Conservation (phyloP, 768 basidiomycete genomes). For the Leccinum broughii region DNA sequence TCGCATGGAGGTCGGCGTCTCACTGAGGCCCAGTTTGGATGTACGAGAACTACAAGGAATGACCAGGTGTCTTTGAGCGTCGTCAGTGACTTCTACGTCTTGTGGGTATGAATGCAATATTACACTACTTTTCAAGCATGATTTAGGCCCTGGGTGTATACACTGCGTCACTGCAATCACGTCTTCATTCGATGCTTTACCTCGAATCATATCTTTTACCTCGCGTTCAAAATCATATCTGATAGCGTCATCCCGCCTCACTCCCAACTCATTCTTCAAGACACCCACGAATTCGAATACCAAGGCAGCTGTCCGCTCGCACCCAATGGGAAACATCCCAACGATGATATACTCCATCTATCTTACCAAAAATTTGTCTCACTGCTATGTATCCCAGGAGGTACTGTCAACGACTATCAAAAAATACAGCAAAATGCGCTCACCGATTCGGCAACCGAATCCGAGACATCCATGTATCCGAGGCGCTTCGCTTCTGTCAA, state of each 20-base stretch:
- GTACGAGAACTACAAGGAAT: too few relatives aligned
- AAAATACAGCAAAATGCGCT: conserved; percentile 16
- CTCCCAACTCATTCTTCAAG: not conserved
- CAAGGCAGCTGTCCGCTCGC: not conserved
- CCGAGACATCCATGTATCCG: conserved; percentile 58
- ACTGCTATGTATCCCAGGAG: conserved; percentile 27
- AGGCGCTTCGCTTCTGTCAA: conserved; percentile 64
- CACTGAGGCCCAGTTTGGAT: too few relatives aligned
- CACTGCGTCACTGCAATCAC: not conserved
- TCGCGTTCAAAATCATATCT: not conserved
- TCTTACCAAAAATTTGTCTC: not conserved
- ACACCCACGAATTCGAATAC: not conserved
- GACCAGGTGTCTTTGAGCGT: too few relatives aligned
- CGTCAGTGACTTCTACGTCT: too few relatives aligned
- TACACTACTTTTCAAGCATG: too few relatives aligned
- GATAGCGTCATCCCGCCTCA: not conserved
- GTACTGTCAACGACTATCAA: not conserved
- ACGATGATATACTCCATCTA: not conserved
- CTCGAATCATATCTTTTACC: not conserved
- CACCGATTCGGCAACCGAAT: conserved; percentile 56
- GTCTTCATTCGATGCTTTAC: not conserved
- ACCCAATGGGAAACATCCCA: not conserved
- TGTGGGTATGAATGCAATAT: too few relatives aligned
- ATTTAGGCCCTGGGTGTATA: too few relatives aligned
- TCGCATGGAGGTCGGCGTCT: too few relatives aligned